phyloP scores from a whole-genome alignment of 176 grass and related monocot species.

The Olyra latifolia region DNA sequence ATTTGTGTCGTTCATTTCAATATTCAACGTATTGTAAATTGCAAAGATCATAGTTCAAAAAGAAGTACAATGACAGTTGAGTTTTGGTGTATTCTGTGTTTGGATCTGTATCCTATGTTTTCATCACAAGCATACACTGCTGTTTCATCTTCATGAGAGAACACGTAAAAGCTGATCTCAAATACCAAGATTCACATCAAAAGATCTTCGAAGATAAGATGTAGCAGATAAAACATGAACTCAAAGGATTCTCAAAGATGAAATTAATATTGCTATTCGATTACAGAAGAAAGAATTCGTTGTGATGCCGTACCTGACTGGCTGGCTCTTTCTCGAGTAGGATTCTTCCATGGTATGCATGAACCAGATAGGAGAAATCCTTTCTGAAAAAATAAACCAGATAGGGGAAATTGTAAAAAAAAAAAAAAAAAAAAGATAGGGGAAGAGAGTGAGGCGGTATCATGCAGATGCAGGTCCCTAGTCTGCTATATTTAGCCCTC shows the following conservation, averaged over 20 bases:
- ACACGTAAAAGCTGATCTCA: background rate
- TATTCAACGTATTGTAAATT: conserved; percentile 51
- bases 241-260: background rate
- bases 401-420: no score
- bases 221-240: background rate
- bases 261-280: background rate
- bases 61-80: conserved; percentile 11
- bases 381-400: no score
- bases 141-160: background rate
- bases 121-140: background rate
- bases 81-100: background rate
- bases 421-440: no score
- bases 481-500: background rate
- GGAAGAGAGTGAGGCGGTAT: background rate
- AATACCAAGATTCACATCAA: background rate
- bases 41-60: conserved; percentile 40
- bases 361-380: no score
- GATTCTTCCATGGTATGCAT: no score
- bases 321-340: background rate
- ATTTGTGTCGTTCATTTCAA: conserved; percentile 27
- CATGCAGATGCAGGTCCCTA: background rate
- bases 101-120: background rate
- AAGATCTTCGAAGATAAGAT: background rate
- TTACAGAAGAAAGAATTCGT: background rate
- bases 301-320: background rate